phyloP scores from a whole-genome alignment of 2,329 filamentous ascomycete genomes.

The Penicillium sp. region DNA sequence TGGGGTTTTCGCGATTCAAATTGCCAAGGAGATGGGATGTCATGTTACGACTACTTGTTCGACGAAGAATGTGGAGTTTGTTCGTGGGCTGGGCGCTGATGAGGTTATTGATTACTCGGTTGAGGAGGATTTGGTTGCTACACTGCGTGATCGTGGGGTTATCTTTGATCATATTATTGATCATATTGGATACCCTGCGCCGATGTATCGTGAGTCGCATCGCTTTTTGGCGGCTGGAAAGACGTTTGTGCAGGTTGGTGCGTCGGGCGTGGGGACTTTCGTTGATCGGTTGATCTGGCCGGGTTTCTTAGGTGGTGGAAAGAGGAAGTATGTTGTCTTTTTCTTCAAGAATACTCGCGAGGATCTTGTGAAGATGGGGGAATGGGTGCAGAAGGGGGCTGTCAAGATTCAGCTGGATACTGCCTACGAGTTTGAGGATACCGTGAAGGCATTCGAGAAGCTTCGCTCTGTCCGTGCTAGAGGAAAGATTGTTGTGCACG shows the following conservation, averaged over 20 bases:
- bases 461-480: constrained; percentile 55
- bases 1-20: constrained; percentile 60
- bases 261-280: constrained; percentile 31
- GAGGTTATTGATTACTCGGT: constrained; percentile 60
- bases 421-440: constrained; percentile 56
- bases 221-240: constrained; percentile 52
- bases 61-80: constrained; percentile 55
- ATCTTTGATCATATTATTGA: constrained; percentile 58
- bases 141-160: constrained; percentile 47
- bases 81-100: constrained; percentile 59
- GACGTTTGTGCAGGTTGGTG: constrained; percentile 55
- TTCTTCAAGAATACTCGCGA: constrained; percentile 41
- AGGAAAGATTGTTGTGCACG: constrained; percentile 59
- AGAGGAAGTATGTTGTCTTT: constrained; percentile 36
- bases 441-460: constrained; percentile 57
- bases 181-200: constrained; percentile 49
- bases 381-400: constrained; percentile 60
- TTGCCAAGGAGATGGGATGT: constrained; percentile 60
- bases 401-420: constrained; percentile 57
- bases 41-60: constrained; percentile 60
- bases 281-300: constrained; percentile 46
- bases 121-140: constrained; percentile 46
- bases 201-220: constrained; percentile 55
- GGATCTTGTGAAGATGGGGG: constrained; percentile 51
- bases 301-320: constrained; percentile 51